Base-by-base conservation (phyloP, 768 basidiomycete genomes). In the Filobasidium wieringae region DNA sequence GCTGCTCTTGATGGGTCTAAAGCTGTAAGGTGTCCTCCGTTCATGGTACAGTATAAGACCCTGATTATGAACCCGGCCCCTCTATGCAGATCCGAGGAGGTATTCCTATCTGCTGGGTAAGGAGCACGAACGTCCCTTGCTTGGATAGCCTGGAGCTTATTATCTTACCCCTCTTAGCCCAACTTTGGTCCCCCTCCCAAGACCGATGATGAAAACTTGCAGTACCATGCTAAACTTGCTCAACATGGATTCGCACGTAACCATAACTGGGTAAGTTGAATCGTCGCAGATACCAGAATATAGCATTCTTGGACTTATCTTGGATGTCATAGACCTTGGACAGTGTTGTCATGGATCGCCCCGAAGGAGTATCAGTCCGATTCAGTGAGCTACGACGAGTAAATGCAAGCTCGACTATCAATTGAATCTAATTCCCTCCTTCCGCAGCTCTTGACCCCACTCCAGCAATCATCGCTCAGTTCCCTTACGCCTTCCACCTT, bases 161-260 rank as follows among this genome's bases (percentile, higher is more conserved):
- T 43, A 43, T 9, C 8, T 51, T 22, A 37, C 64, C 7, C 5
- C 17, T 37, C 72, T 84, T 86, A 67, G 71, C 74, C 76, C 40
- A 88, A 86, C 76, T 97, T 96, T 67, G 92, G 93, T 2, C 78
- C 87, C 0, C 79, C 78, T 17, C 72, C 71, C 29, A 66, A 80
- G 79, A 27, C 86, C 84, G 50, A 64, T 32, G 71, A 72, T 45
- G 30, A 50, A 24, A 55, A 57, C 11, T 22, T 59, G 22, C 33
- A 52, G 39, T 52, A 64, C n/a, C 69, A 75, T 60, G 87, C 91
- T 71, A 64, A 71, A 45, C 77, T 99, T 5, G 56, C 77, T 5
- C 91, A 95, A 72, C 95, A 97, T 72, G 95, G 95, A 0, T 96
- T 93, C 69, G 93, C 88, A 5, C 78, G 95, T 39, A 88, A 78